Conservation (phyloP, 192 early-diverging fungal genomes). For the Chytriomyces sp. region DNA sequence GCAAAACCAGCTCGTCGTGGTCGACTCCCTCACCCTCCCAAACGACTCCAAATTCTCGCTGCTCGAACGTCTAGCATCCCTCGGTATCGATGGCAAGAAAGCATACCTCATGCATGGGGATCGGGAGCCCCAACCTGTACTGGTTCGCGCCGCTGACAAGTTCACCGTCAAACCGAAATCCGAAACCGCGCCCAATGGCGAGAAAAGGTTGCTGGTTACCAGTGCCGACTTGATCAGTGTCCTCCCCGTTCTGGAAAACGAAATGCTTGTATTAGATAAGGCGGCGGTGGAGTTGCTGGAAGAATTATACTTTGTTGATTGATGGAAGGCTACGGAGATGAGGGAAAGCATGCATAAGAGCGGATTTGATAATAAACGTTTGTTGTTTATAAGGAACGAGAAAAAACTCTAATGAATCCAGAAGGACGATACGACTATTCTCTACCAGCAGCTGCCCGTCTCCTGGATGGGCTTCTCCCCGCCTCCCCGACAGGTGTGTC, state of each 20-base stretch:
- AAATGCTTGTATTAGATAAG: slow-evolving; percentile 54
- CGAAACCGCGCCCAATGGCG: slow-evolving; percentile 10
- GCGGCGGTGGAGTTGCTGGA: slow-evolving; percentile 55
- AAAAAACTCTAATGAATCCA: neutral
- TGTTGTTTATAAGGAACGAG: no score
- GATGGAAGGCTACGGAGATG: neutral
- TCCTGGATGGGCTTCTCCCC: neutral
- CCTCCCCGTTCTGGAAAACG: slow-evolving; percentile 45
- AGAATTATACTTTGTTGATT: slow-evolving; percentile 47
- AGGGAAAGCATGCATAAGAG: no score
- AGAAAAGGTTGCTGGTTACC: slow-evolving; percentile 42
- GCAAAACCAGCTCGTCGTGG: slow-evolving; percentile 80
- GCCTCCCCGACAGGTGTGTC: neutral
- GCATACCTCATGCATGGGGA: slow-evolving; percentile 52
- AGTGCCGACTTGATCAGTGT: slow-evolving; percentile 42
- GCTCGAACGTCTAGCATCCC: slow-evolving; percentile 22
- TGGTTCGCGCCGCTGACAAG: slow-evolving; percentile 40
- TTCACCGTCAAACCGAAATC: slow-evolving; percentile 17
- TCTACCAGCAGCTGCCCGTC: neutral
- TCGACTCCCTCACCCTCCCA: slow-evolving; percentile 53
- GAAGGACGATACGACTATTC: neutral
- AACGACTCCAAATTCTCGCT: slow-evolving; percentile 29
- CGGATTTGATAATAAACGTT: no score
- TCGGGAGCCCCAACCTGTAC: slow-evolving; percentile 8
- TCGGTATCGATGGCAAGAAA: slow-evolving; percentile 40